These are phyloP conservation scores for Corrigiola litoralis DNA, from an alignment of 179 eudicot genomes.

Conservation along the genomic window DNA sequence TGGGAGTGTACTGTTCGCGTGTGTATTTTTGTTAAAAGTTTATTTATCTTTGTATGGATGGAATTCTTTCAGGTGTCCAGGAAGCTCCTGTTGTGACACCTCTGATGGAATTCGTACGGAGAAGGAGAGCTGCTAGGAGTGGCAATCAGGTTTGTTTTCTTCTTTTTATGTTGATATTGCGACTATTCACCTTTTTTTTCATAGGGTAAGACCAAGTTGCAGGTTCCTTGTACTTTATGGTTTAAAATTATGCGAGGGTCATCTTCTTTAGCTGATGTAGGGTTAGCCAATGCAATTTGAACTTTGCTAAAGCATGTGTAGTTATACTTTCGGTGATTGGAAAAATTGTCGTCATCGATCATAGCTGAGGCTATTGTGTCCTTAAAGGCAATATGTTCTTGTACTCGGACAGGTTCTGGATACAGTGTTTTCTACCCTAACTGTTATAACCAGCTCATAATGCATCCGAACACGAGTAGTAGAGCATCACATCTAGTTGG, in stretches of 20 bases:
- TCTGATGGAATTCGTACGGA: slow-evolving; percentile 83
- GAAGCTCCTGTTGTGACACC: slow-evolving; percentile 83
- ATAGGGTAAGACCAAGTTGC: background rate
- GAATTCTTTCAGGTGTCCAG: slow-evolving; percentile 49
- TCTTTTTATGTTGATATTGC: background rate
- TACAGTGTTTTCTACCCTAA: too few species aligned
- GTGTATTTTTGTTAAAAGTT: background rate
- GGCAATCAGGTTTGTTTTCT: slow-evolving; percentile 54
- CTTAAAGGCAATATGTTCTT: too few species aligned
- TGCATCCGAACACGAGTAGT: too few species aligned
- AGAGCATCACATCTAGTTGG: too few species aligned
- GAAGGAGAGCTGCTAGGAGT: slow-evolving; percentile 83
- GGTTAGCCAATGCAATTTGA: too few species aligned
- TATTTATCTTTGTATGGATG: background rate
- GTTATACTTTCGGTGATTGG: too few species aligned
- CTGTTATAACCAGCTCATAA: too few species aligned
- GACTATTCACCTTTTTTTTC: background rate
- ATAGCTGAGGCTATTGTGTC: too few species aligned
- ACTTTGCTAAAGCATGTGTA: too few species aligned
- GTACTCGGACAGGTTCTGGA: too few species aligned
- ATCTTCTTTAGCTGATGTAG: background rate
- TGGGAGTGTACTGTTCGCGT: slow-evolving; percentile 4
- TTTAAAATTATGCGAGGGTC: background rate
- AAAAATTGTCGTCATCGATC: too few species aligned
- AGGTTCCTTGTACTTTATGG: background rate